Evolutionary conservation across 768 basidiomycete genomes (phyloP).

Genomic region (Solioccasus polychromus): DNA sequence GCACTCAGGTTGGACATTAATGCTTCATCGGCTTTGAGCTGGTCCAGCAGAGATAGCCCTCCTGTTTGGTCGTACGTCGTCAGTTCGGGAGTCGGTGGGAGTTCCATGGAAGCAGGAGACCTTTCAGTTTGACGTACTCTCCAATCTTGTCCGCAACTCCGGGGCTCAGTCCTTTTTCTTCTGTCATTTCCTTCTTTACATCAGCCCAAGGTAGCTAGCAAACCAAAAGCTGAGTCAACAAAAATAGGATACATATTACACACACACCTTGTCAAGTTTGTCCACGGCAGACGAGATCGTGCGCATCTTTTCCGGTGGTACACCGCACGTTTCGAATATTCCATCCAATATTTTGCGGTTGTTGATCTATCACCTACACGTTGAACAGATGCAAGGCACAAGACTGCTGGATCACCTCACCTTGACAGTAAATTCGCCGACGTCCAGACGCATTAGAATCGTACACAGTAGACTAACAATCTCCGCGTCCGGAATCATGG

Average conservation of each 20-base stretch:
- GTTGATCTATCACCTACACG: slow-evolving; percentile 61
- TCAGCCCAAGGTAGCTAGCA: slow-evolving; percentile 80
- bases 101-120: slow-evolving; percentile 35
- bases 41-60: slow-evolving; percentile 71
- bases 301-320: slow-evolving; percentile 84
- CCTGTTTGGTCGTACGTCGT: slow-evolving; percentile 42
- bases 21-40: slow-evolving; percentile 57
- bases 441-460: slow-evolving; percentile 75
- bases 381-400: background rate
- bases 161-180: slow-evolving; percentile 85
- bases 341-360: slow-evolving; percentile 97
- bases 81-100: background rate
- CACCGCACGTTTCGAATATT: slow-evolving; percentile 95
- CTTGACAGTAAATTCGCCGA: slow-evolving; percentile 95
- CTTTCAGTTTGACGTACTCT: slow-evolving; percentile 95
- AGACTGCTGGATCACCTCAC: slow-evolving; percentile 34
- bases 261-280: slow-evolving; percentile 89
- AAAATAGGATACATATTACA: background rate
- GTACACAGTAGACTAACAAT: slow-evolving; percentile 80
- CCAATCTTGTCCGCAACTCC: slow-evolving; percentile 90
- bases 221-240: background rate
- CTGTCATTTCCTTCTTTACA: slow-evolving; percentile 95
- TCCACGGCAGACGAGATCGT: slow-evolving; percentile 95
- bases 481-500: slow-evolving; percentile 98
- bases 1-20: slow-evolving; percentile 73